Base-by-base conservation (phyloP, 2,329 filamentous ascomycete genomes). In the Diaporthe eres region DNA sequence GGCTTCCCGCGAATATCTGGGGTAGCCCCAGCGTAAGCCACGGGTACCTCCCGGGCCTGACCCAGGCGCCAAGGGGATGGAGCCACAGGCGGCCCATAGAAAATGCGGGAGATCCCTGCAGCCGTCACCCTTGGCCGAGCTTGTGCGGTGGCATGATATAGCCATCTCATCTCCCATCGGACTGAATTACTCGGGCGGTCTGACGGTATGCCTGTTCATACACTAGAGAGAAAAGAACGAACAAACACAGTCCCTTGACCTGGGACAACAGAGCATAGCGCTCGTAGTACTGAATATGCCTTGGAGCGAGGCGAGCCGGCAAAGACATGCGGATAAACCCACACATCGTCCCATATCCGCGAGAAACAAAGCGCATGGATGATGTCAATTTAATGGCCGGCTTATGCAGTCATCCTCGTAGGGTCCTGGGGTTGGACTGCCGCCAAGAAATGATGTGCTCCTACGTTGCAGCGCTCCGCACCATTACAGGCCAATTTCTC, bases 101-200 rank as follows among this genome's bases (percentile, higher is more conserved):
- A 68, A 47, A 70, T 42, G 65, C 34, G 65, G 47, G 65, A 55
- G 34, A 70, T 42, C 65, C 65, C 65, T 70, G 65, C 49, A 19
- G 5, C 49, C 49, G 65, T 70, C 65, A 70, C 65, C 63, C 65
- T 68, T 70, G 65, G 65, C 65, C 65, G 65, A 70, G 65, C 65
- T 70, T 55, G 65, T 55, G 34, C 49, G 31, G 65, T 70, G 31
- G 34, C 42, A 55, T 55, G 49, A 39, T 53, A 55, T 39, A 42
- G 47, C n/a, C n/a, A 70, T 70, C 65, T 70, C 47, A 55, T 55
- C 65, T 55, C 65, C 65, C 65, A 55, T 70, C 47, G 65, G 49
- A 12, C n/a, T 28, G 34, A 70, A 42, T 55, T 53, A 37, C 63
- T 68, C 12, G 34, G 34, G 49, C n/a, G n/a, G 49, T 6, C 22